phyloP scores from a whole-genome alignment of 2,329 filamentous ascomycete species.

The Thielaviopsis euricoi region DNA sequence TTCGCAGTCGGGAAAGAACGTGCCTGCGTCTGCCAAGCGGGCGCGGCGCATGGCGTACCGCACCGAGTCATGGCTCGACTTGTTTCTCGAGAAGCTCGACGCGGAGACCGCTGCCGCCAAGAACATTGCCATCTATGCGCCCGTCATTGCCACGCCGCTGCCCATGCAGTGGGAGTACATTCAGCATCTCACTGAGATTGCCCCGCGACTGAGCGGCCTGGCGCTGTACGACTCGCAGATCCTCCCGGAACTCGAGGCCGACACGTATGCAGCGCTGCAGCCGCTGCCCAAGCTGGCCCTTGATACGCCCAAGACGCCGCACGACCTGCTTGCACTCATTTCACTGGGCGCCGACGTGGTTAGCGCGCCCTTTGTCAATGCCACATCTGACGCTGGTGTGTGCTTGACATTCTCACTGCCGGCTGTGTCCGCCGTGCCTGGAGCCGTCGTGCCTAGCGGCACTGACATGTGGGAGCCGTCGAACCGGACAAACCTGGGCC shows the following conservation, averaged over 20 bases:
- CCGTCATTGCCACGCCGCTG: constrained; percentile 58
- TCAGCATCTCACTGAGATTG: constrained; percentile 48
- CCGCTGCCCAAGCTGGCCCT: constrained; percentile 60
- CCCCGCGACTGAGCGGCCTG: constrained; percentile 44
- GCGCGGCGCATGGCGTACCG: constrained; percentile 71
- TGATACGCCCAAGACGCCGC: constrained; percentile 51
- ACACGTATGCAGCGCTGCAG: constrained; percentile 29
- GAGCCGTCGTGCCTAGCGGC: constrained; percentile 37
- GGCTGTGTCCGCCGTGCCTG: constrained; percentile 14
- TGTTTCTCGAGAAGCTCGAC: constrained; percentile 35
- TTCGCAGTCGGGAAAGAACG: constrained; percentile 26
- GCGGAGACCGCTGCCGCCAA: constrained; percentile 16
- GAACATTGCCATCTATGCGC: constrained; percentile 37
- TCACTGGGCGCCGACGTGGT: constrained; percentile 65
- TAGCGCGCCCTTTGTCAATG: constrained; percentile 57
- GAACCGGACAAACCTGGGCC: constrained; percentile 44
- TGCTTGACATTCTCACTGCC: constrained; percentile 69
- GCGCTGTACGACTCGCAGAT: constrained; percentile 64
- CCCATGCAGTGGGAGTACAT: constrained; percentile 69
- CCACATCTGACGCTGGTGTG: constrained; percentile 67
- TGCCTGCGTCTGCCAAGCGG: constrained; percentile 45
- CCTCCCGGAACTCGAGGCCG: constrained; percentile 39
- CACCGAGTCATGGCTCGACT: constrained; percentile 65
- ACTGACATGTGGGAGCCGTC: constrained; percentile 57
- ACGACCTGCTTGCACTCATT: constrained; percentile 61